phyloP scores from a whole-genome alignment of 495 filamentous ascomycete genomes.

The Hypoxylon perforatum region DNA sequence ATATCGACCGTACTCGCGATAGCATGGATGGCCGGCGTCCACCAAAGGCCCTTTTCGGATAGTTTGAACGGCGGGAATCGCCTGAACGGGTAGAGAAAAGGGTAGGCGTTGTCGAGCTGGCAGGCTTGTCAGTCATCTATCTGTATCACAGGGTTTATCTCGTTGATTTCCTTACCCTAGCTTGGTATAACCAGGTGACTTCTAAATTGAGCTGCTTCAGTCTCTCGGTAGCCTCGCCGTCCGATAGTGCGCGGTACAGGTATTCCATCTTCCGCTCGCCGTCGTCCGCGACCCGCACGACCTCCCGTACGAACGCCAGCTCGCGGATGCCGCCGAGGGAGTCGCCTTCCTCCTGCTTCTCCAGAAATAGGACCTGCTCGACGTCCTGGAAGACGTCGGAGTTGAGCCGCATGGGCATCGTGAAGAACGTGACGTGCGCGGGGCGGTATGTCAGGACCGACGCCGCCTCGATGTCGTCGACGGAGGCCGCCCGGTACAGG shows the following conservation, averaged over 20 bases:
- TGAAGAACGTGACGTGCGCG: constrained; percentile 40
- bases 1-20: constrained; percentile 37
- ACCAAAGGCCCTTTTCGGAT: constrained; percentile 41
- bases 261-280: constrained; percentile 22
- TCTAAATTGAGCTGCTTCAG: constrained; percentile 16
- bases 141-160: neutral
- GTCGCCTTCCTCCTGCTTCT: constrained; percentile 13
- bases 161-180: constrained; percentile 21
- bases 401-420: constrained; percentile 19
- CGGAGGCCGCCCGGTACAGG: constrained; percentile 23
- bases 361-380: constrained; percentile 36
- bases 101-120: constrained; percentile 42
- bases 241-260: constrained; percentile 40
- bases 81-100: constrained; percentile 24
- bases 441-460: constrained; percentile 24
- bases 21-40: constrained; percentile 40
- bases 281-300: constrained; percentile 14
- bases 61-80: constrained; percentile 35
- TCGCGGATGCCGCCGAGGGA: constrained; percentile 28
- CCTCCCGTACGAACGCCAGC: constrained; percentile 32
- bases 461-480: constrained; percentile 23
- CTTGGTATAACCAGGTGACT: constrained; percentile 39
- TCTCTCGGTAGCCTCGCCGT: constrained; percentile 11
- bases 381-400: constrained; percentile 18
- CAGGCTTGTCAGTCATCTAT: neutral